Base-by-base conservation (phyloP, 2,329 filamentous ascomycete species). In the Talaromyces sp. region DNA sequence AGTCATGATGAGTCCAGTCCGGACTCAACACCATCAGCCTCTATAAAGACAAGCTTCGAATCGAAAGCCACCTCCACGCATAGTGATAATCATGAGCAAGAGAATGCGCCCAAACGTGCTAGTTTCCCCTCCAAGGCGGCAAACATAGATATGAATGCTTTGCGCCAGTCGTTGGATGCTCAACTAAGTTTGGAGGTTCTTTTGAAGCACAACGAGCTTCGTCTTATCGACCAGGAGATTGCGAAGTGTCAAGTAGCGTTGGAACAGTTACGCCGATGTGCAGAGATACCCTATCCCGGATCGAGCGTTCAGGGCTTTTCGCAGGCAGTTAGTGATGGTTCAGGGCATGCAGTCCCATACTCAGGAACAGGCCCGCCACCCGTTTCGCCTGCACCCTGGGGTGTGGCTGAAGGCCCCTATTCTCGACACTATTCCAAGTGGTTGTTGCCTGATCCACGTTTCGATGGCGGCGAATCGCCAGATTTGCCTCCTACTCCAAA, bases 381-480 rank as follows among this genome's bases (percentile, higher is more conserved):
- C 60, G 80, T 84, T 67, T 91, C 89, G 80, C 89, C 92, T 37
- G 84, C 94, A 45, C 89, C 94, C 2, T 96, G 92, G 79, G 93
- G 93, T 64, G 90, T 97, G 58, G 85, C 86, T 15, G 90, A 97
- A 67, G 94, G 94, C 10, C 92, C 94, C 2, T 97, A 97, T 75
- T 87, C 91, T 61, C 87, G 91, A 65, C 94, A 97, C 77, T 97
- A 97, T 75, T 87, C 91, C 70, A 91, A 89, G 79, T 99, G 94
- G 94, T 84, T 99, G 64, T 86, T 97, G 60, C 89, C 89, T 53
- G 91, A 97, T 73, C 83, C 89, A 58, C 84, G 84, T 51, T 97
- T 97, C 73, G 93, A 97, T 71, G 89, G 88, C 25, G 73, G 73
- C 33, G 73, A 76, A 40, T 51, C 61, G 10, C 71, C 74, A n/a